Conservation (phyloP, 164 flowering plant genomes). For the Tetrastigma voinierianum region DNA sequence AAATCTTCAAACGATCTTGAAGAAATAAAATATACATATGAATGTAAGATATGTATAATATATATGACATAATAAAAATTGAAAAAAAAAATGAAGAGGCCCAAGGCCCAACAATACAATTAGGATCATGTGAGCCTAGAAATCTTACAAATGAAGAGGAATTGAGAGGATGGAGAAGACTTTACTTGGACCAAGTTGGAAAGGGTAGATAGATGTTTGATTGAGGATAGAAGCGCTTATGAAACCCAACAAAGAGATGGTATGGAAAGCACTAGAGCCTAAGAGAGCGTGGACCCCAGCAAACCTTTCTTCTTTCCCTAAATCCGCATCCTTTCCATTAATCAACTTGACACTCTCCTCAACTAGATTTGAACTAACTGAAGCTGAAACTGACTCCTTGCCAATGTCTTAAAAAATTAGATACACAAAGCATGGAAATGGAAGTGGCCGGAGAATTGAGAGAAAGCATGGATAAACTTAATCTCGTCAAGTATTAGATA, state of each 20-base stretch:
- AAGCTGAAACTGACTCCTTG: slow-evolving; percentile 31
- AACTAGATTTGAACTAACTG: slow-evolving; percentile 25
- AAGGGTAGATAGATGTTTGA: slow-evolving; percentile 28
- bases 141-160: neutral
- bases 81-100: no score
- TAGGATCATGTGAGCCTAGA: no score
- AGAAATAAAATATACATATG: no score
- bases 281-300: slow-evolving; percentile 40
- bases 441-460: no score
- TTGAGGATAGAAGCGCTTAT: slow-evolving; percentile 29
- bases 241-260: slow-evolving; percentile 42
- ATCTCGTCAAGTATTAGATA: no score
- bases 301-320: slow-evolving; percentile 25
- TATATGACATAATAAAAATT: no score
- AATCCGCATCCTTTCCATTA: slow-evolving; percentile 29
- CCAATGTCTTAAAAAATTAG: neutral
- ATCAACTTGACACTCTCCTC: slow-evolving; percentile 34
- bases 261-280: slow-evolving; percentile 45
- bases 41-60: no score
- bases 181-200: slow-evolving; percentile 46
- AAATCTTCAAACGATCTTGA: no score
- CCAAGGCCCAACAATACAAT: no score
- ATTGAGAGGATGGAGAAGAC: neutral
- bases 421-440: no score
- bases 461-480: no score